phyloP scores from a whole-genome alignment of 768 basidiomycete species.

The Pleurotus eryngii region DNA sequence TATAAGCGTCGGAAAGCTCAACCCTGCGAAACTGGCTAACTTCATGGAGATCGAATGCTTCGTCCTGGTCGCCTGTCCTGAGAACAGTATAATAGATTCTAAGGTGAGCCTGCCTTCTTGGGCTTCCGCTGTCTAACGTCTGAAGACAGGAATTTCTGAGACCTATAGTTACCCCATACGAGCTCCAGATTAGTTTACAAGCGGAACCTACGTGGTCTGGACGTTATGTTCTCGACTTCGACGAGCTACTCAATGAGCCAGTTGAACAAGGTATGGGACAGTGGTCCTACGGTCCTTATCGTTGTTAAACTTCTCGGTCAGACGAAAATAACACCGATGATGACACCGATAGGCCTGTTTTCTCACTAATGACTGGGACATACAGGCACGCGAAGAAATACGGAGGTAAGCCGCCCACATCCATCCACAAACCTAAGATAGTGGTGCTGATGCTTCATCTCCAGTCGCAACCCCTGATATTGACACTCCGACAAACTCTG shows the following conservation, averaged over 20 bases:
- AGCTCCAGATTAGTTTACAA: slow-evolving; percentile 78
- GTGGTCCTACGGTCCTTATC: background rate
- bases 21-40: slow-evolving; percentile 92
- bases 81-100: slow-evolving; percentile 80
- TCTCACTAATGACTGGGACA: slow-evolving; percentile 83
- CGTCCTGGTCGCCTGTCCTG: slow-evolving; percentile 90
- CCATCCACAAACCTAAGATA: background rate
- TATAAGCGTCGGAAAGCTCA: slow-evolving; percentile 91
- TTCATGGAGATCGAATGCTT: slow-evolving; percentile 97
- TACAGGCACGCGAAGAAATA: slow-evolving; percentile 79
- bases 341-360: slow-evolving; percentile 73
- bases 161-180: slow-evolving; percentile 93
- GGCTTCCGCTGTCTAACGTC: background rate
- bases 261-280: background rate
- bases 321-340: slow-evolving; percentile 34
- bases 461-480: slow-evolving; percentile 5
- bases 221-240: slow-evolving; percentile 78
- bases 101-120: slow-evolving; percentile 38
- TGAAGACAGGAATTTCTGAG: slow-evolving; percentile 72
- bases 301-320: background rate
- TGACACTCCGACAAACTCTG: slow-evolving; percentile 13
- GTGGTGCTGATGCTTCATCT: background rate
- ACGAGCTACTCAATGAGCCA: slow-evolving; percentile 44
- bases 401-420: slow-evolving; percentile 26
- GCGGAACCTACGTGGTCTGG: slow-evolving; percentile 71